Conservation (phyloP, 768 basidiomycete genomes). For the Hericium rajendrae region DNA sequence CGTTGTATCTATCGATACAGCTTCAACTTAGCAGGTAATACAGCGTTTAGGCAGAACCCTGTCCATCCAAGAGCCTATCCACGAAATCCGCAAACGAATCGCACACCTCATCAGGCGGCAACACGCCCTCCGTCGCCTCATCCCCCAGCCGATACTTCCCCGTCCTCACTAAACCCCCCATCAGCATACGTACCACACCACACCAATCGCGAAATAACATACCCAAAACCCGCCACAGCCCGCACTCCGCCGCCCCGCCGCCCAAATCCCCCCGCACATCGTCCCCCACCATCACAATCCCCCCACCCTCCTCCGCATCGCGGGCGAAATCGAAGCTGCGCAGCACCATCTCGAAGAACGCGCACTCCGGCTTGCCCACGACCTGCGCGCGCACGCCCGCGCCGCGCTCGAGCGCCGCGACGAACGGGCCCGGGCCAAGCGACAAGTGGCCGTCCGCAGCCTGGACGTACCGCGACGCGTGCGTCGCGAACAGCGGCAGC, state of each 20-base stretch:
- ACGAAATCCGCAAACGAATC: slow-evolving; percentile 47
- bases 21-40: too few species aligned
- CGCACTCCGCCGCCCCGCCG: slow-evolving; percentile 47
- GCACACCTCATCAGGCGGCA: slow-evolving; percentile 42
- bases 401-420: slow-evolving; percentile 51
- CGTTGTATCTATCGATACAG: too few species aligned
- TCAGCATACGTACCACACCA: slow-evolving; percentile 4
- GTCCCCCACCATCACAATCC: slow-evolving; percentile 51
- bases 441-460: slow-evolving; percentile 39
- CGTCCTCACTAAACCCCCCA: slow-evolving; percentile 40
- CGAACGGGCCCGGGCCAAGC: slow-evolving; percentile 64
- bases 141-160: slow-evolving; percentile 62
- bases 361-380: slow-evolving; percentile 53
- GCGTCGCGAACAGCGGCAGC: slow-evolving; percentile 39
- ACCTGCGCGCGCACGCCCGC: slow-evolving; percentile 36
- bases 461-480: slow-evolving; percentile 44
- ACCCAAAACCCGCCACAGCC: slow-evolving; percentile 58
- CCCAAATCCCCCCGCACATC: slow-evolving; percentile 59
- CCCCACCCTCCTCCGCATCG: slow-evolving; percentile 15
- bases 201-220: slow-evolving; percentile 12
- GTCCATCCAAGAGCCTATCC: slow-evolving; percentile 28
- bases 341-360: slow-evolving; percentile 53
- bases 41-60: neutral
- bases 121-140: slow-evolving; percentile 30
- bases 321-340: slow-evolving; percentile 24